phyloP scores from a whole-genome alignment of 2,329 filamentous ascomycete species.

The Fusarium ambrosium region DNA sequence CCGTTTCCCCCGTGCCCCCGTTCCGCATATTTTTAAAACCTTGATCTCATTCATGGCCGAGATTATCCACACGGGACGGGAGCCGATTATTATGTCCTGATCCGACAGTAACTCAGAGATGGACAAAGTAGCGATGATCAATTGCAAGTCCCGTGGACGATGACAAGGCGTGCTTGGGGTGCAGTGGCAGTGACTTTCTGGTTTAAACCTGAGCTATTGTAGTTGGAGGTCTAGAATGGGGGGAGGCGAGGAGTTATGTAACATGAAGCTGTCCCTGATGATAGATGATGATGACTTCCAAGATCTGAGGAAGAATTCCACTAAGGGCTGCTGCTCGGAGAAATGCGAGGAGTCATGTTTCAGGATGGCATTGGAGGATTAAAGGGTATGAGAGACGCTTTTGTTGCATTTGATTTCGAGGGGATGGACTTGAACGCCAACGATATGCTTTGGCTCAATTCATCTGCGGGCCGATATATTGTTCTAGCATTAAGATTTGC shows the following conservation, averaged over 20 bases:
- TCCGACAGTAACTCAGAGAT: background rate
- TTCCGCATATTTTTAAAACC: too few relatives aligned
- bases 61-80: background rate
- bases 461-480: background rate
- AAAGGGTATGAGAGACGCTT: background rate
- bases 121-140: background rate
- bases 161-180: background rate
- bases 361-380: background rate
- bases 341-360: background rate
- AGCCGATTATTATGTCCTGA: too few relatives aligned
- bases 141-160: background rate
- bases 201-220: too few relatives aligned
- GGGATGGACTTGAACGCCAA: background rate
- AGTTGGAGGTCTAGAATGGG: background rate
- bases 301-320: too few relatives aligned
- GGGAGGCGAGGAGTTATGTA: too few relatives aligned
- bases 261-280: too few relatives aligned
- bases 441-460: background rate
- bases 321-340: too few relatives aligned
- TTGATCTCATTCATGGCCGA: background rate
- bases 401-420: background rate
- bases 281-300: too few relatives aligned
- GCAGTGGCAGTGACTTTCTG: fast-evolving
- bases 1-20: background rate
- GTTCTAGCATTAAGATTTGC: background rate